These are phyloP conservation scores for Hydrangea macrophylla DNA, from an alignment of 148 eudicot genomes.

Conservation along the genomic window DNA sequence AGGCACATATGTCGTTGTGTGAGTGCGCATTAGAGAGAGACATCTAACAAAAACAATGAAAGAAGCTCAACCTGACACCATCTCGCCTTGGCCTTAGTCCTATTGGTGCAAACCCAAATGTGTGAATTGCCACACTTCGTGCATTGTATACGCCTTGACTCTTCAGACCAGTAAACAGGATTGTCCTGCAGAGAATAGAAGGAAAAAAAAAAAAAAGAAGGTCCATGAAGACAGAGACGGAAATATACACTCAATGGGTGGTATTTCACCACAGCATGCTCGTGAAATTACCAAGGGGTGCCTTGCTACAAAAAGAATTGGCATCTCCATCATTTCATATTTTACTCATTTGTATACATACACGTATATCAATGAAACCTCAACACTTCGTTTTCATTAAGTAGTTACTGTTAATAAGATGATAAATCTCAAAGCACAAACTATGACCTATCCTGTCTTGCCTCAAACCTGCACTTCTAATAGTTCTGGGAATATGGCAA, in stretches of 20 bases:
- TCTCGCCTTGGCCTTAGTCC: constrained; percentile 87
- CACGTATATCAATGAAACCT: neutral
- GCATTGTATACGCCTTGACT: constrained; percentile 96
- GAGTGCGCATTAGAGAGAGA: neutral
- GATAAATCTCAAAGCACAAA: neutral
- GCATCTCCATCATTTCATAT: neutral
- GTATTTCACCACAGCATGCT: neutral
- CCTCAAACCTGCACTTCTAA: too few relatives aligned
- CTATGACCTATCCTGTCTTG: neutral
- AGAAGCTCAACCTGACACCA: constrained; percentile 88
- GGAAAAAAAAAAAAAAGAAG: neutral
- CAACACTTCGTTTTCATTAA: neutral
- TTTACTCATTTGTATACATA: neutral
- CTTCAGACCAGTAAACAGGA: constrained; percentile 78
- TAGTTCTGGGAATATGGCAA: too few relatives aligned
- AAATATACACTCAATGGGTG: neutral
- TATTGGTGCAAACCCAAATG: constrained; percentile 94
- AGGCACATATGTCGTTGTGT: neutral
- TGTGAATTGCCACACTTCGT: constrained; percentile 94
- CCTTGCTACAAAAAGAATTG: neutral
- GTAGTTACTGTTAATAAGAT: neutral
- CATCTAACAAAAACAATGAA: neutral
- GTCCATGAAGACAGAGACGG: neutral
- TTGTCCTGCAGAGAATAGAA: constrained; percentile 37
- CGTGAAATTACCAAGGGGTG: neutral